phyloP scores from a whole-genome alignment of 2,329 filamentous ascomycete genomes.

The Amauroascus verrucosus region DNA sequence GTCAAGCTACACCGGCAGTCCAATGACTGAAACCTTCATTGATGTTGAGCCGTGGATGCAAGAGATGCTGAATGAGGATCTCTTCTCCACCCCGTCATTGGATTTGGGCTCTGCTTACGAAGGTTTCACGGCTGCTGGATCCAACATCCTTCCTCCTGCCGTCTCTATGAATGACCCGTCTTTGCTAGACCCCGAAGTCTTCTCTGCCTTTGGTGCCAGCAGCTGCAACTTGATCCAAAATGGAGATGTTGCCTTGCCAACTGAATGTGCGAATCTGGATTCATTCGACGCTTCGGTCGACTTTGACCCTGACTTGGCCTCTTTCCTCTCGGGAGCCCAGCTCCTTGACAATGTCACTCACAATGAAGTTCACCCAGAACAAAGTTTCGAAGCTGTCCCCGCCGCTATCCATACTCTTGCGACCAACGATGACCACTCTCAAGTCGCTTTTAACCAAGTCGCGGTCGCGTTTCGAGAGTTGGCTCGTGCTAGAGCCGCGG shows the following conservation, averaged over 20 bases:
- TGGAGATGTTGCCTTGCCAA: not conserved
- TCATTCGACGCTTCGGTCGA: not conserved
- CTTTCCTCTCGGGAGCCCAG: not conserved
- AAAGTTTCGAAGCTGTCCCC: not conserved
- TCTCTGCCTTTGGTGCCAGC: not conserved
- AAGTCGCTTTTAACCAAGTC: constrained; percentile 14
- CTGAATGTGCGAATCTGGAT: not conserved
- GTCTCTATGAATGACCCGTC: not conserved
- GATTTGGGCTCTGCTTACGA: constrained; percentile 4
- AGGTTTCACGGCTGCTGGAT: not conserved
- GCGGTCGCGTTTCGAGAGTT: constrained; percentile 22
- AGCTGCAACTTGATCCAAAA: not conserved
- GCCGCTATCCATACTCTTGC: not conserved
- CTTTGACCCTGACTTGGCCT: not conserved
- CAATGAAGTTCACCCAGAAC: not conserved
- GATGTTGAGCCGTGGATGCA: constrained; percentile 16
- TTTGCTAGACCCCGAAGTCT: not conserved
- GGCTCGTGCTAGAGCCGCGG: constrained; percentile 31
- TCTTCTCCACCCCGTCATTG: constrained; percentile 5
- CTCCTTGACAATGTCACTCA: not conserved
- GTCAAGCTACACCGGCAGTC: not conserved
- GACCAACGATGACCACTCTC: constrained; percentile 8
- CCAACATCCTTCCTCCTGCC: not conserved
- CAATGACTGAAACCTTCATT: constrained; percentile 9
- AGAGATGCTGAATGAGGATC: constrained; percentile 14